These are phyloP conservation scores for Cytospora mali DNA, from an alignment of 2,329 filamentous ascomycete species.

Conservation along the genomic window DNA sequence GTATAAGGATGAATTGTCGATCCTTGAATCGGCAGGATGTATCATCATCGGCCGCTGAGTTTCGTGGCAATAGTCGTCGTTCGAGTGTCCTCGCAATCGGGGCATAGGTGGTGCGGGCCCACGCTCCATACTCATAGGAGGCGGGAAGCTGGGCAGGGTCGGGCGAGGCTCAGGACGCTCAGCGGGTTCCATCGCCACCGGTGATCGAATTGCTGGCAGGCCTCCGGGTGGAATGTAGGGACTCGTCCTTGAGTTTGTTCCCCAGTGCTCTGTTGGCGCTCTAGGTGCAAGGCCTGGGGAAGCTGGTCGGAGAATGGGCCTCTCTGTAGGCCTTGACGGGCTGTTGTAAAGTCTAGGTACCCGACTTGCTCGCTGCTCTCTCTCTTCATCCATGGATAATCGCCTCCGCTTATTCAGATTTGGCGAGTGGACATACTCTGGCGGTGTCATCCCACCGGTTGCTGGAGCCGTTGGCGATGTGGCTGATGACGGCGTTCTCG, in stretches of 20 bases:
- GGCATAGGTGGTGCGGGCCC: slow-evolving; percentile 35
- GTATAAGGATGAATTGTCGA: slow-evolving; percentile 41
- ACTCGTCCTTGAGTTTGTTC: slow-evolving; percentile 38
- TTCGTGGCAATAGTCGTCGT: slow-evolving; percentile 42
- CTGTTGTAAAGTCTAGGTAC: slow-evolving; percentile 51
- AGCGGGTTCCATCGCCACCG: slow-evolving; percentile 37
- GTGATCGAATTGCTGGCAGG: slow-evolving; percentile 37
- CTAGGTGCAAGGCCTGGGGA: slow-evolving; percentile 40
- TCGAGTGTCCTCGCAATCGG: slow-evolving; percentile 37
- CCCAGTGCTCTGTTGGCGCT: slow-evolving; percentile 41
- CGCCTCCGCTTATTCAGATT: slow-evolving; percentile 52
- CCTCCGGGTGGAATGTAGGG: slow-evolving; percentile 38
- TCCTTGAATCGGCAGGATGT: slow-evolving; percentile 33
- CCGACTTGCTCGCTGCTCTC: slow-evolving; percentile 46
- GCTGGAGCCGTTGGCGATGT: slow-evolving; percentile 40
- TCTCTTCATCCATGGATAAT: slow-evolving; percentile 45
- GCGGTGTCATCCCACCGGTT: slow-evolving; percentile 40
- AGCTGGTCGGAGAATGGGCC: slow-evolving; percentile 37
- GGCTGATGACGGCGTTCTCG: slow-evolving; percentile 39
- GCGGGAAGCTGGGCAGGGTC: slow-evolving; percentile 46
- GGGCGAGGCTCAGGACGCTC: slow-evolving; percentile 42
- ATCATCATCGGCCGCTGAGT: slow-evolving; percentile 34
- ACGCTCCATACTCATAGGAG: slow-evolving; percentile 43
- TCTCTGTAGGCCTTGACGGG: slow-evolving; percentile 35
- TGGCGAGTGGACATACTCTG: slow-evolving; percentile 55